Evolutionary conservation across 1,284 basidiomycete species (phyloP), one percentile per base, ranked within the genome.

Genomic region (Fomitopsis pinicola): DNA sequence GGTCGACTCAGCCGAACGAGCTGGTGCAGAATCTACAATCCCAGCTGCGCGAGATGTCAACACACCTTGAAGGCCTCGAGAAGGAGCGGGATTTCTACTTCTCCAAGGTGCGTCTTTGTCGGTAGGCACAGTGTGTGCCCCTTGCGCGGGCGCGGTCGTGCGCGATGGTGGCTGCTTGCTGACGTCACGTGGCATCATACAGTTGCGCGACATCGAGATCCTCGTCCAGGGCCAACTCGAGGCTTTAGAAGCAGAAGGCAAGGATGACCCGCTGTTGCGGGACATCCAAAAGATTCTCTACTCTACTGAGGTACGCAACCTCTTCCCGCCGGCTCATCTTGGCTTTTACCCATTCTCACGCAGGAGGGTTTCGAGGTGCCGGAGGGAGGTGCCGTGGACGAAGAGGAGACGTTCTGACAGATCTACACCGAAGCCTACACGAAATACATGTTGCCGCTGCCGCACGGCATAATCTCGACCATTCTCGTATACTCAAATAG

Each of bases 31-130:
- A 81, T 48, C 77, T 97, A 54, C 91, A 91, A 62, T 76, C 78
- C 0, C 93, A 98, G 75, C 79, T 97, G 63, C 83, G 87, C 68
- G 97, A 98, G 67, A 82, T 98, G 80, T 86, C 88, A 59, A 75
- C 82, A 1, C 90, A 93, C 69, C 81, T 97, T 64, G 95, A 96
- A 73, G 92, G 92, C 0, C 79, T 95, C 46, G 92, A 96, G 80
- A 97, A 95, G 78, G 95, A 98, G 79, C 81, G 96, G 48, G 96
- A 98, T 75, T 99, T 99, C 75, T 99, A 99, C 78, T 99, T 98
- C 78, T 89, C 91, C 69, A 99, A 98, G 87, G 93, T 92, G 66
- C 57, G 83, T 71, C 44, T 17, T 17, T 14, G 17, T 36, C n/a
- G 52, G 30, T 35, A 8, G n/a, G n/a, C 26, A 7, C 26, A 14